These are phyloP conservation scores for Periconia digitata DNA, from an alignment of 2,329 filamentous ascomycete species.

Conservation along the genomic window DNA sequence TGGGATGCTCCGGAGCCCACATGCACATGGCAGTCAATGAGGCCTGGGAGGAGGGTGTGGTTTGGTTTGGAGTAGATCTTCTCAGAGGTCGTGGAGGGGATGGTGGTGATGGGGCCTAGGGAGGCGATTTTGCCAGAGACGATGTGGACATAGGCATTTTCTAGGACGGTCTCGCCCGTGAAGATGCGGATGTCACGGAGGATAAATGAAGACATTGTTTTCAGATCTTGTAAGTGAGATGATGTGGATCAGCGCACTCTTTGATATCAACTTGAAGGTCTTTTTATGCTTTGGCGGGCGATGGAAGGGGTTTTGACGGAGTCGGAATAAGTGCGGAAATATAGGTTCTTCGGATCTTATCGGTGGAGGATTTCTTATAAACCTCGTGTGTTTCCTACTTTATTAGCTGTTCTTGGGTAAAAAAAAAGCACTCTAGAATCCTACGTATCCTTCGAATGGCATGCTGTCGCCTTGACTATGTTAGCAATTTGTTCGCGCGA, in stretches of 20 bases:
- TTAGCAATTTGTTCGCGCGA: too few relatives aligned
- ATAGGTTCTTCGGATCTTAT: too few relatives aligned
- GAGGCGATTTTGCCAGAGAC: conserved; percentile 45
- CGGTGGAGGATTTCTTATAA: too few relatives aligned
- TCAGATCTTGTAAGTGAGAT: neutral
- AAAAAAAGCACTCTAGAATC: too few relatives aligned
- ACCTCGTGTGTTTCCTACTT: too few relatives aligned
- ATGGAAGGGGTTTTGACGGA: too few relatives aligned
- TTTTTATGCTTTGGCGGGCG: too few relatives aligned
- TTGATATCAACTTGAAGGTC: too few relatives aligned
- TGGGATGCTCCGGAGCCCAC: conserved; percentile 44
- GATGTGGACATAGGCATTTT: conserved; percentile 46
- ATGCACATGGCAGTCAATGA: conserved; percentile 57
- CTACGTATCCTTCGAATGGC: too few relatives aligned
- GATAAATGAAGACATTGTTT: conserved; percentile 40
- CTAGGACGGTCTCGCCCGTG: conserved; percentile 47
- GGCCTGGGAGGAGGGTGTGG: conserved; percentile 52
- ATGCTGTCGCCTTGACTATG: too few relatives aligned
- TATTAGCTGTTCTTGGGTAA: too few relatives aligned
- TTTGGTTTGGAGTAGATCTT: conserved; percentile 47
- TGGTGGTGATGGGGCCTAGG: conserved; percentile 23
- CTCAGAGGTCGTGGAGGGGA: conserved; percentile 11
- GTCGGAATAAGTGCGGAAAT: too few relatives aligned
- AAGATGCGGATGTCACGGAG: conserved; percentile 51
- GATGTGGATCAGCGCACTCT: neutral